Conservation (phyloP, 1,284 basidiomycete species). For the Trametes versicolor region DNA sequence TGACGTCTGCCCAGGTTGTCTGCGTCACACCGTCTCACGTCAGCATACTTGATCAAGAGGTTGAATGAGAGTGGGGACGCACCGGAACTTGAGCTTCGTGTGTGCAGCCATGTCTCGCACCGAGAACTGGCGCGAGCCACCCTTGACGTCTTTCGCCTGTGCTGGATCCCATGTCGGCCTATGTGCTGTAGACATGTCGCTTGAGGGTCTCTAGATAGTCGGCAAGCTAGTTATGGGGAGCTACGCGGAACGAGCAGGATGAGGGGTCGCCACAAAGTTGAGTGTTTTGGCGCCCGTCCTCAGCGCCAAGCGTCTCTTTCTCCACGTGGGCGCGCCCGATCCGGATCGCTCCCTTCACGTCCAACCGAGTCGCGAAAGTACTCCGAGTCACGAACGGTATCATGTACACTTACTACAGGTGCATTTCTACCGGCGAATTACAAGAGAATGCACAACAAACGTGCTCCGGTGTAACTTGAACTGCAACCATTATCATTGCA, state of each 20-base stretch:
- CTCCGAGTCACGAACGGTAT: too few relatives aligned
- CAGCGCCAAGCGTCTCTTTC: not conserved
- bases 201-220: not conserved
- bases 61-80: conserved; percentile 14
- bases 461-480: too few relatives aligned
- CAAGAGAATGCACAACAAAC: too few relatives aligned
- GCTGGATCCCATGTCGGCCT: conserved; percentile 92
- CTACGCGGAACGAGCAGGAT: not conserved
- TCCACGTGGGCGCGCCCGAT: too few relatives aligned
- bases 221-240: not conserved
- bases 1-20: conserved; percentile 88
- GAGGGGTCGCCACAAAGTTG: conserved; percentile 16
- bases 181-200: conserved; percentile 83
- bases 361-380: too few relatives aligned
- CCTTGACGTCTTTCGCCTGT: conserved; percentile 86
- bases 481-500: too few relatives aligned
- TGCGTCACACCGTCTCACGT: conserved; percentile 39
- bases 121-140: conserved; percentile 89
- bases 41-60: conserved; percentile 6
- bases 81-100: conserved; percentile 97
- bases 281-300: conserved; percentile 7
- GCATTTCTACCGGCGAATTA: too few relatives aligned
- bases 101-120: conserved; percentile 92
- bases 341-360: too few relatives aligned
- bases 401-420: too few relatives aligned